Evolutionary conservation across 805 yeast species (phyloP).

Genomic region (Debaryomyces hansenii): DNA sequence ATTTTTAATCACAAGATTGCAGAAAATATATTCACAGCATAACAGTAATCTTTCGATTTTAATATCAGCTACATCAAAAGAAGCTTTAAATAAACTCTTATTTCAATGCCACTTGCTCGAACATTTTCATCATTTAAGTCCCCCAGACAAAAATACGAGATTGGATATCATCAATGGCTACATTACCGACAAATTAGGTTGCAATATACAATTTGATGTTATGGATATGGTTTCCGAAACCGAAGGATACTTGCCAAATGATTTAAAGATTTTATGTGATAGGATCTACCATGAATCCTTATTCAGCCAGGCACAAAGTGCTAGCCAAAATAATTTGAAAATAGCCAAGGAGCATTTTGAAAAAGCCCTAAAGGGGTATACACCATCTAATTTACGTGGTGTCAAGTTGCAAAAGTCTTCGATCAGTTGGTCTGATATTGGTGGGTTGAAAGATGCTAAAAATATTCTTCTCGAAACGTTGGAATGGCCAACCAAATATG

Average conservation of each 20-base stretch:
- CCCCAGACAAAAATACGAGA: conserved; percentile 71
- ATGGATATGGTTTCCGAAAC: conserved; percentile 60
- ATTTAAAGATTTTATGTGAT: conserved; percentile 68
- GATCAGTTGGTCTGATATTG: conserved; percentile 83
- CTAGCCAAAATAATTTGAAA: conserved; percentile 10
- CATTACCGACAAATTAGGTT: conserved; percentile 22
- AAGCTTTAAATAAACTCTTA: conserved; percentile 58
- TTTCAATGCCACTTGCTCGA: conserved; percentile 72
- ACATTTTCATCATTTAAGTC: conserved; percentile 53
- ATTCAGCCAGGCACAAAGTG: conserved; percentile 15
- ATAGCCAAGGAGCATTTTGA: conserved; percentile 42
- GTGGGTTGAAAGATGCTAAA: conserved; percentile 81
- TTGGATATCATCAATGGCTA: conserved; percentile 46
- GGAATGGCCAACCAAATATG: conserved; percentile 97
- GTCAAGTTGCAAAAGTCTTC: conserved; percentile 80
- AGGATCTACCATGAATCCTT: conserved; percentile 59
- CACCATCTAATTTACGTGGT: conserved; percentile 82
- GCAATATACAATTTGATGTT: conserved; percentile 40
- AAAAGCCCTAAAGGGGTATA: conserved; percentile 62
- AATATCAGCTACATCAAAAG: conserved; percentile 64
- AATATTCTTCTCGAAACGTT: conserved; percentile 76
- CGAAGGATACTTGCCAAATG: conserved; percentile 89
- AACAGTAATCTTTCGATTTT: conserved; percentile 53
- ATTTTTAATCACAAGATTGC: conserved; percentile 46
- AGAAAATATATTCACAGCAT: conserved; percentile 44